Evolutionary conservation across 331 rosid species (phyloP), one percentile per base, ranked within the genome.

Genomic region (Malus hybrid): DNA sequence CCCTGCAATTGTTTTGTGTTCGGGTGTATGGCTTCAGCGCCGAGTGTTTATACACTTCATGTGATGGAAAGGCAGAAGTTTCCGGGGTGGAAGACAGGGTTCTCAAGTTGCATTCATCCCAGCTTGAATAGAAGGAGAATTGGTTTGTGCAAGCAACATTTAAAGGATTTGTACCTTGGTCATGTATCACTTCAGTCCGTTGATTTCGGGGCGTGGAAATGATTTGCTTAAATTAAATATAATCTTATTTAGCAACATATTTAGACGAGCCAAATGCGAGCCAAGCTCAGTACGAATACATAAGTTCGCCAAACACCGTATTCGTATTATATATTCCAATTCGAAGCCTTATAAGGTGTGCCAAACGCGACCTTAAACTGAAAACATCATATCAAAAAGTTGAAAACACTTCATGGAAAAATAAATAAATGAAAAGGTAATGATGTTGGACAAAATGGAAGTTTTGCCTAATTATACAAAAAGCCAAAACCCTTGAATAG

Each of bases 51-150:
- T 75, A 87, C 83, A 60, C 91, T 93, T 76, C 94, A 91, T 69
- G 91, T 93, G 36, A 93, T 93, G 98, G 98, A 89, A 85, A 89
- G 89, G 77, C 98, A 93, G 85, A 93, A 84, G 67, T 88, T 91
- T 84, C 97, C 97, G 10, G 91, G 97, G 72, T 89, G 97, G 98
- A 91, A 85, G 79, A 89, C 98, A n/a, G 98, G 98, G 57, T 93
- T 93, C 87, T 81, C 97, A 28, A 81, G 86, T 62, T 91, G 89
- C 73, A 93, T 93, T 60, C 98, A 93, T 83, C 96, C 96, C 55
- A 89, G 96, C 88, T 84, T 93, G 85, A 88, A 91, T 81, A 82
- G 87, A 75, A 74, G 94, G 48, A 82, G 93, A 75, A 18, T 89
- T 12, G 98, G 97, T 46, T 77, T 93, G 80, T 93, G 98, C 80